These are phyloP conservation scores for Eucalyptus tenuipes DNA, from an alignment of 345 rosid species.

Conservation along the genomic window DNA sequence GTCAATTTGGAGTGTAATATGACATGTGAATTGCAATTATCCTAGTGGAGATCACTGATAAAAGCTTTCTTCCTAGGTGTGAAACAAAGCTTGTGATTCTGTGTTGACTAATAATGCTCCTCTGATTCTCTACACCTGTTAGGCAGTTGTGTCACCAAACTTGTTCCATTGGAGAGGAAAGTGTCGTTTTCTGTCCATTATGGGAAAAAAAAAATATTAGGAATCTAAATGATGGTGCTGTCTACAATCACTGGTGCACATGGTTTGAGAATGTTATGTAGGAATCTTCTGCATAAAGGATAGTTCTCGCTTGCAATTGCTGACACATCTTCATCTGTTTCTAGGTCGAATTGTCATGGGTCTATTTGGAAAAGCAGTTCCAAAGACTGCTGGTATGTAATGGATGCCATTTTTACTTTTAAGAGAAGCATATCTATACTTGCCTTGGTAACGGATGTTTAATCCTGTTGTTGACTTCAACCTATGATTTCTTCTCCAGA, in stretches of 20 bases:
- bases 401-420: not conserved
- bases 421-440: not conserved
- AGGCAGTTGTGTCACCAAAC: not conserved
- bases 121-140: not conserved
- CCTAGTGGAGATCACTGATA: not conserved
- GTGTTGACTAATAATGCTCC: not conserved
- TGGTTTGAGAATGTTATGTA: not conserved
- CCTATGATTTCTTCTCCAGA: slow-evolving; percentile 38
- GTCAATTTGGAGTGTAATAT: not conserved
- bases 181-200: not conserved
- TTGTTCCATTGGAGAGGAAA: not conserved
- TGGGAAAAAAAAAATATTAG: not conserved
- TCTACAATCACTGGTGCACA: not conserved
- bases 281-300: not conserved
- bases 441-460: not conserved
- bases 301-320: not conserved
- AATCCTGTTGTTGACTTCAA: not conserved
- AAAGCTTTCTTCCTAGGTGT: not conserved
- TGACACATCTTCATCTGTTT: not conserved
- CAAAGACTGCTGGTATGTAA: slow-evolving; percentile 70
- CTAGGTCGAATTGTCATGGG: slow-evolving; percentile 87
- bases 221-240: not conserved
- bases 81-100: not conserved
- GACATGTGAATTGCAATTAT: not conserved
- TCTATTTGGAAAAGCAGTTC: slow-evolving; percentile 84